Base-by-base conservation (phyloP, 257 asterid species). In the Fraxinus americana region DNA sequence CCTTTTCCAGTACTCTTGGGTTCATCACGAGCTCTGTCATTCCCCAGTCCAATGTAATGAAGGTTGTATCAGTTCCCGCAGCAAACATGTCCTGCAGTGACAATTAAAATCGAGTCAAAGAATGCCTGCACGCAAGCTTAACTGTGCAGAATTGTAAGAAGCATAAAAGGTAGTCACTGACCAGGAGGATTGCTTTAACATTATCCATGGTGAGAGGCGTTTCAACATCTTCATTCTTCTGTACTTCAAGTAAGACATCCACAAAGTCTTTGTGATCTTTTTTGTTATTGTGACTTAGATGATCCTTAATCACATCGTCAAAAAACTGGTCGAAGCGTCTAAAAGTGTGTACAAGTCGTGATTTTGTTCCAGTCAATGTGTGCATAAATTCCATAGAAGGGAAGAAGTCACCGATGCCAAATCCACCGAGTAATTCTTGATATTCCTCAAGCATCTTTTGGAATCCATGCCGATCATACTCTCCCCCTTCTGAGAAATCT, bases 41-140 rank as follows among this genome's bases (percentile, higher is more conserved):
- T 61, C 82, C 88, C 94, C 97, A 91, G 57, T 89, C 91, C 36
- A 89, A 73, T 52, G 89, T 73, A 8, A 84, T 83, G 78, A 82
- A 85, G n/a, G 89, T 83, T 63, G 94, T 88, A 70, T 91, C 97
- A 5, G 92, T 88, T 41, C 92, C 94, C 5, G 91, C 96, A 4
- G 96, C 92, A 84, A 89, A 91, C 92, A 91, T 91, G 82, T 89
- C 90, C 96, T 90, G 78, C 61, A 76, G 27, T 29, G 32, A 23
- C 43, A 68, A 10, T 41, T 59, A 48, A 57, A 10, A 45, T 67
- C 27, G 8, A 74, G 23, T 7, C 27, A 45, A 59, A n/a, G 25
- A 34, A 6, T 54, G 65, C 65, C 25, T 19, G 25, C 34, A 25
- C 11, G 34, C 67, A 23, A 63, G 69, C 7, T 63, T 63, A 23